These are phyloP conservation scores for Apiotrichum mycotoxinovorans DNA, from an alignment of 1,284 basidiomycete species.

Conservation along the genomic window DNA sequence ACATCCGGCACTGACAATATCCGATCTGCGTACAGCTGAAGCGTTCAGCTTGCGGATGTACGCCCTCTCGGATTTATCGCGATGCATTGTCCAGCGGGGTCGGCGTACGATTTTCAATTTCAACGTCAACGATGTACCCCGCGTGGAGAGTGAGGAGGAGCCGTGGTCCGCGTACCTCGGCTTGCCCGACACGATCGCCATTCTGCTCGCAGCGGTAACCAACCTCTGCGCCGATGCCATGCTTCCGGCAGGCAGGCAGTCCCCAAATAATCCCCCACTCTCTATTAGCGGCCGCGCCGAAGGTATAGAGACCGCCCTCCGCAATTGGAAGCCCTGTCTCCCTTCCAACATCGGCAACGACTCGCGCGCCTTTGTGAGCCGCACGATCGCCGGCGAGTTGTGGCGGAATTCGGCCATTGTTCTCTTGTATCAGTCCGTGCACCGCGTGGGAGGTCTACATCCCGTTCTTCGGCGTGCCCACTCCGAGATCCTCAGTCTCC, in stretches of 20 bases:
- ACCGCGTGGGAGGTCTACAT: conserved; percentile 30
- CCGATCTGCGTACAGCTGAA: conserved; percentile 21
- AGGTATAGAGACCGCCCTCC: conserved; percentile 22
- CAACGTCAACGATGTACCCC: conserved; percentile 5
- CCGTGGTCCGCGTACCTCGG: conserved; percentile 35
- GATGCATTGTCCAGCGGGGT: conserved; percentile 32
- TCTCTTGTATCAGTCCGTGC: conserved; percentile 28
- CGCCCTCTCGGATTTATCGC: conserved; percentile 28
- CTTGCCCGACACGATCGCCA: conserved; percentile 30
- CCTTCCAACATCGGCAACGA: conserved; percentile 7
- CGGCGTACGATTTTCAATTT: conserved; percentile 16
- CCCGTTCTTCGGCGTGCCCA: conserved; percentile 25
- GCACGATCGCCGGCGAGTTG: conserved; percentile 29
- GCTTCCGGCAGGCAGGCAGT: neutral
- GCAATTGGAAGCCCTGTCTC: conserved; percentile 16
- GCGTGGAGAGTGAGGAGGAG: conserved; percentile 19
- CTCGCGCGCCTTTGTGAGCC: conserved; percentile 24
- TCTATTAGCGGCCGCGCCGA: conserved; percentile 16
- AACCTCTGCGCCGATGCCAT: conserved; percentile 28
- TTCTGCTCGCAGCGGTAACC: conserved; percentile 30
- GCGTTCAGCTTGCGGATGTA: conserved; percentile 27
- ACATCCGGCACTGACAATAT: conserved; percentile 21
- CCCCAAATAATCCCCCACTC: neutral
- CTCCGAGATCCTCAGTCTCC: conserved; percentile 23
- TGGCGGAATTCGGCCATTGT: conserved; percentile 27